Evolutionary conservation across 768 basidiomycete genomes (phyloP), one percentile per base, ranked within the genome.

Genomic region (Porphyrellus cyaneotinctus): DNA sequence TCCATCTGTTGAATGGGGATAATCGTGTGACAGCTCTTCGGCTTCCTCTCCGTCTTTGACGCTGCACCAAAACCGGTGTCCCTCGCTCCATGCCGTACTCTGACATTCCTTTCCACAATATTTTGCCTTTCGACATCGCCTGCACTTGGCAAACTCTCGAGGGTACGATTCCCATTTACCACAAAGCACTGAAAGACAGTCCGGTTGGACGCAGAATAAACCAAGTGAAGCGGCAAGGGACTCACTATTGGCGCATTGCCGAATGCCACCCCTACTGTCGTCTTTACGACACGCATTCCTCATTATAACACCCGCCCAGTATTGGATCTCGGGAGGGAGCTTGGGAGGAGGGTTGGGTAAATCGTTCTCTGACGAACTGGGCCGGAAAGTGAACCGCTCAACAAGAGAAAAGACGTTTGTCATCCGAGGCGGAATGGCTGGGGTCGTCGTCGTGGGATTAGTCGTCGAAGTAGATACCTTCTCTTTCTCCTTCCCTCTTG

Each of bases 251-350:
- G 97, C 97, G 75, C 97, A 99, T 70, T 98, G 97, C 51, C 97
- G 73, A 56, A 97, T 94, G 12, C 97, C 97, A 47, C 94, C 94
- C 32, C 86, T 74, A 44, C 78, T 83, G 57, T 98, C 95, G 61
- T 98, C 97, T 74, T 99, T 98, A 66, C 95, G 77, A 72, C 97
- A 99, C 13, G 97, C 97, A 68, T 99, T 99, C 47, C 97, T 81
- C 97, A 98, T 99, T 64, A 98, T 97, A n/a, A 97, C 95, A 3
- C 94, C 93, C 0, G 95, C 97, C 97, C 97, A 98, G 63, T 97
- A 97, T 70, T 97, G 92, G 22, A 99, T 95, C 68, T 98, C 95
- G 11, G 79, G 75, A 0, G 94, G 92, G 8, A 94, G 72, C 43
- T 83, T 77, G 4, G 87, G 85, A 6, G 82, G 85, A 0, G 84